Conservation (phyloP, 768 basidiomycete species). For the Boletus coccyginus region DNA sequence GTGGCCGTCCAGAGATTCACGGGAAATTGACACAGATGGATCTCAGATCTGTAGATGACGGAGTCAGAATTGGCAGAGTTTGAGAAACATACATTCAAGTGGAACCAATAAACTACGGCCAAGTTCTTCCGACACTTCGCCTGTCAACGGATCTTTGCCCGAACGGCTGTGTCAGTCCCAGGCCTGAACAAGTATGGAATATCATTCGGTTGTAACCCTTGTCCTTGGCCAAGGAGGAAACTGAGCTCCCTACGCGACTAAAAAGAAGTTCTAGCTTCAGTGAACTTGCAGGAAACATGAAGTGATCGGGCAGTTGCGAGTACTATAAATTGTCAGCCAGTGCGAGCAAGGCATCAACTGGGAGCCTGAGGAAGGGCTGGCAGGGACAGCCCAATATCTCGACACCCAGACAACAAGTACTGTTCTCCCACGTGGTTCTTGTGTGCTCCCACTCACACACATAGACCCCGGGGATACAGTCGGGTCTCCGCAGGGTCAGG, state of each 20-base stretch:
- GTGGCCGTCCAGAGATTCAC: conserved; percentile 33
- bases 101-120: too few relatives aligned
- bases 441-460: conserved; percentile 21
- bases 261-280: conserved; percentile 14
- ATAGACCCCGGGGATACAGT: not conserved
- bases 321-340: conserved; percentile 11
- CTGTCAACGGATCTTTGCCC: conserved; percentile 6
- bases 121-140: too few relatives aligned
- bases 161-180: conserved; percentile 1
- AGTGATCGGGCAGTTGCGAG: conserved; percentile 22
- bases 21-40: conserved; percentile 27
- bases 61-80: conserved; percentile 23
- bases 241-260: conserved; percentile 11
- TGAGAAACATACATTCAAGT: conserved; percentile 24
- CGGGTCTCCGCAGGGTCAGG: conserved; percentile 13
- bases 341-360: conserved; percentile 8
- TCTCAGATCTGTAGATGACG: conserved; percentile 33
- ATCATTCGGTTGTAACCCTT: not conserved
- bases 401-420: conserved; percentile 11
- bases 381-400: conserved; percentile 14
- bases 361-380: conserved; percentile 7
- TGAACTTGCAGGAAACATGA: conserved; percentile 7
- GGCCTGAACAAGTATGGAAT: not conserved
- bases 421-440: conserved; percentile 24
- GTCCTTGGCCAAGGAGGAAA: conserved; percentile 2